Evolutionary conservation across 2,329 filamentous ascomycete genomes (phyloP).

Genomic region (Pezicula carpinea): DNA sequence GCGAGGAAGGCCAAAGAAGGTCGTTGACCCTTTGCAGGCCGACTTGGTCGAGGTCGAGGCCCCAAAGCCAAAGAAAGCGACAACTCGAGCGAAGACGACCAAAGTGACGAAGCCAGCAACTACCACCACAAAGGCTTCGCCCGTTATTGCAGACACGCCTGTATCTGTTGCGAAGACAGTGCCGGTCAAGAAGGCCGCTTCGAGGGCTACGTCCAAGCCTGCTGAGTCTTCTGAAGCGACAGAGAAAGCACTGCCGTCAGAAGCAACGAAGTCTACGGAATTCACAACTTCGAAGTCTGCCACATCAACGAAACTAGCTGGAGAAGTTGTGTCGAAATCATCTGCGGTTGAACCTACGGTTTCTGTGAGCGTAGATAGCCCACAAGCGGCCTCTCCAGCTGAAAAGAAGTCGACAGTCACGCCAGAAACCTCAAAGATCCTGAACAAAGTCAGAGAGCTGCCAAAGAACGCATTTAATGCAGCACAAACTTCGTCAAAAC

Average conservation of each 20-base stretch:
- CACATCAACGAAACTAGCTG: too few species aligned
- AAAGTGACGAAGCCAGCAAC: constrained; percentile 13
- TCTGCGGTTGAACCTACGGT: constrained; percentile 1
- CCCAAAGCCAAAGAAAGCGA: constrained; percentile 13
- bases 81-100: constrained; percentile 20
- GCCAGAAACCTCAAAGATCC: constrained; percentile 14
- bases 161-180: neutral
- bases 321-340: too few species aligned
- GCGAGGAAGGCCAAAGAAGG: constrained; percentile 26
- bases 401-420: constrained; percentile 2
- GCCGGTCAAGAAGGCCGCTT: neutral
- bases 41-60: constrained; percentile 9
- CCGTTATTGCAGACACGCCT: neutral
- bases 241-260: neutral
- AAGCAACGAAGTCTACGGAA: neutral
- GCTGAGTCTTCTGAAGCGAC: neutral
- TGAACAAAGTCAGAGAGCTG: constrained; percentile 16
- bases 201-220: neutral
- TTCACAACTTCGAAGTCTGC: neutral
- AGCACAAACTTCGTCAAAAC: neutral
- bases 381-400: neutral
- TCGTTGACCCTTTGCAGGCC: constrained; percentile 17
- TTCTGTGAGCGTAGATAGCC: neutral
- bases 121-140: constrained; percentile 6
- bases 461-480: neutral